A percentile compares a stretch with the other conserved stretches of the same genome.
Evolutionary conservation across 768 basidiomycete genomes (phyloP).

Genomic region (Podaxis sp.): DNA sequence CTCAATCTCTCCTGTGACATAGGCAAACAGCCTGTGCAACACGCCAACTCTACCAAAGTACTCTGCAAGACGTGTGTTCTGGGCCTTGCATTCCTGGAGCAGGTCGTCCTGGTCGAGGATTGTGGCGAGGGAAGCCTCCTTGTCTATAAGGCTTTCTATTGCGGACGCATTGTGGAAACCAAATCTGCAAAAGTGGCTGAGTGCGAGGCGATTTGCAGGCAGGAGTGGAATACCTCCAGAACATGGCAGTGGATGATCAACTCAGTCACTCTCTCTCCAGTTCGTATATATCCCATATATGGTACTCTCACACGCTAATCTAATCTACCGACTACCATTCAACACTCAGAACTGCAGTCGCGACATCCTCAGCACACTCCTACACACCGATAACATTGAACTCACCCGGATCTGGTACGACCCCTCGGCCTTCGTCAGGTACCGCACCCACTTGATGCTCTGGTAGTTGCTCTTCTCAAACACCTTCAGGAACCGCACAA

Average conservation of each 20-base stretch:
- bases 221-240: slow-evolving; percentile 16
- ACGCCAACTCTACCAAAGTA: slow-evolving; percentile 84
- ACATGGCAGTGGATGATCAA: slow-evolving; percentile 9
- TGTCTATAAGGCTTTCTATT: slow-evolving; percentile 88
- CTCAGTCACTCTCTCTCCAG: background rate
- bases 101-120: slow-evolving; percentile 94
- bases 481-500: slow-evolving; percentile 96
- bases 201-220: background rate
- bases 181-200: slow-evolving; percentile 52
- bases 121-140: slow-evolving; percentile 86
- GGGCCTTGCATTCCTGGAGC: slow-evolving; percentile 91
- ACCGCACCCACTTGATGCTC: slow-evolving; percentile 94
- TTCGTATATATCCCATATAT: background rate
- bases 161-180: slow-evolving; percentile 86
- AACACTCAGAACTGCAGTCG: slow-evolving; percentile 12
- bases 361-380: slow-evolving; percentile 1
- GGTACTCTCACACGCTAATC: slow-evolving; percentile 9
- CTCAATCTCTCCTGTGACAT: slow-evolving; percentile 87
- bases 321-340: background rate
- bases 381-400: slow-evolving; percentile 16
- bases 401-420: slow-evolving; percentile 92
- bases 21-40: slow-evolving; percentile 74
- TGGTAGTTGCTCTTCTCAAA: slow-evolving; percentile 96
- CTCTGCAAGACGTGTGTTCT: slow-evolving; percentile 86
- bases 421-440: slow-evolving; percentile 91